A percentile compares a stretch with the other conserved stretches of the same genome.
Conservation (phyloP, 768 basidiomycete species). For the Calocybe cyanea region DNA sequence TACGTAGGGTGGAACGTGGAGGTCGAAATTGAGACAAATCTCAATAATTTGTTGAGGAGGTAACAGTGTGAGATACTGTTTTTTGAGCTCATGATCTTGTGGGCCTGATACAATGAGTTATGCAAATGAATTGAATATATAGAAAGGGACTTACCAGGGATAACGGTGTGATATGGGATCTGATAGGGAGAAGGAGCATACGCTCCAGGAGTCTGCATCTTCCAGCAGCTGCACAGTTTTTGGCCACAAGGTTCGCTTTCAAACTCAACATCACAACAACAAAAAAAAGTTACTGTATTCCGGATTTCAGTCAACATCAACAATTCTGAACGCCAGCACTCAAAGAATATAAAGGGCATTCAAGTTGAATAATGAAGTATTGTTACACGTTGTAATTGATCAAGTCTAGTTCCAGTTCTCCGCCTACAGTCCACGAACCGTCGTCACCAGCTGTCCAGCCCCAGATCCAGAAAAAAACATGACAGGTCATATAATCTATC, state of each 20-base stretch:
- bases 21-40: slow-evolving; percentile 69
- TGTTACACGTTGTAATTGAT: no score
- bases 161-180: slow-evolving; percentile 30
- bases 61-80: slow-evolving; percentile 65
- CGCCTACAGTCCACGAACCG: no score
- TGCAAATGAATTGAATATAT: slow-evolving; percentile 13
- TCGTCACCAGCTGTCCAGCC: no score
- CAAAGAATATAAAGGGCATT: no score
- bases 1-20: slow-evolving; percentile 61
- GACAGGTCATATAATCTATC: no score
- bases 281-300: no score
- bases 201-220: slow-evolving; percentile 52
- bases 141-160: slow-evolving; percentile 23
- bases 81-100: slow-evolving; percentile 62
- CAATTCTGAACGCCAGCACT: not conserved
- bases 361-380: no score
- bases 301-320: no score
- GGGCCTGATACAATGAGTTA: slow-evolving; percentile 22
- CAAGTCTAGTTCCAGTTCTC: no score
- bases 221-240: slow-evolving; percentile 71
- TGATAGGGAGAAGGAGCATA: slow-evolving; percentile 34
- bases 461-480: no score
- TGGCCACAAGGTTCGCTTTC: slow-evolving; percentile 56
- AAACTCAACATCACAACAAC: slow-evolving; percentile 16
- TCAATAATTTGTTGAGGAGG: slow-evolving; percentile 73